Evolutionary conservation across 2,329 filamentous ascomycete genomes (phyloP), one percentile per base, ranked within the genome.

Genomic region (Mycogone perniciosa): DNA sequence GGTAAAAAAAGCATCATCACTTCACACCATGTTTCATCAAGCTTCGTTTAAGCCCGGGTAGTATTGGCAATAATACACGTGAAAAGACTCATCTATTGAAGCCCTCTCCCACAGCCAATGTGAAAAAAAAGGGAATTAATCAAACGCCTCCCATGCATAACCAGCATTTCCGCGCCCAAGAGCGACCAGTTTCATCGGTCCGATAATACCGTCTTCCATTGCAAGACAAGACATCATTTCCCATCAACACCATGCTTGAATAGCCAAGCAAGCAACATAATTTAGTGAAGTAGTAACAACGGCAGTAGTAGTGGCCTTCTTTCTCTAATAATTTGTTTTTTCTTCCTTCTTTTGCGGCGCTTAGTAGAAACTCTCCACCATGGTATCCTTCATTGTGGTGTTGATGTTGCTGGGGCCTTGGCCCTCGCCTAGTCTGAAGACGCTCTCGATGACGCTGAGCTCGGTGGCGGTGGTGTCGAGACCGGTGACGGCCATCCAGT

Each of bases 301-400:
- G 38, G 13, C 37, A 20, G 13, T 39, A 7, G 10, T 39, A n/a
- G 9, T 39, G 9, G 37, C 13, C 7, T 11, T 39, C 6, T 11
- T 39, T 39, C 7, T 39, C 9, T 39, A 39, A n/a, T 39, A 31
- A 10, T 31, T n/a, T 31, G 4, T 31, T 46, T 46, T 46, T 31
- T 46, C 38, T 46, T 46, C 11, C 27, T 48, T 34, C 31, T 49
- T 34, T 9, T 34, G 31, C 9, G 5, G 29, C 30, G 43, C 27
- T 51, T 79, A 99, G 76, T 99, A 99, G 76, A 97, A 99, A 63
- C 89, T 95, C 77, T 99, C 93, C 56, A 99, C 93, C 82, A 99
- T 95, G 59, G 90, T 93, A 70, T 97, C 92, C 81, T 96, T 97
- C 76, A 96, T 85, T 60, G 75, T 84, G 47, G 84, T 87, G 69